These are phyloP conservation scores for Bigelowiella natans DNA, from an alignment of 78 protist genomes.

Conservation along the genomic window DNA sequence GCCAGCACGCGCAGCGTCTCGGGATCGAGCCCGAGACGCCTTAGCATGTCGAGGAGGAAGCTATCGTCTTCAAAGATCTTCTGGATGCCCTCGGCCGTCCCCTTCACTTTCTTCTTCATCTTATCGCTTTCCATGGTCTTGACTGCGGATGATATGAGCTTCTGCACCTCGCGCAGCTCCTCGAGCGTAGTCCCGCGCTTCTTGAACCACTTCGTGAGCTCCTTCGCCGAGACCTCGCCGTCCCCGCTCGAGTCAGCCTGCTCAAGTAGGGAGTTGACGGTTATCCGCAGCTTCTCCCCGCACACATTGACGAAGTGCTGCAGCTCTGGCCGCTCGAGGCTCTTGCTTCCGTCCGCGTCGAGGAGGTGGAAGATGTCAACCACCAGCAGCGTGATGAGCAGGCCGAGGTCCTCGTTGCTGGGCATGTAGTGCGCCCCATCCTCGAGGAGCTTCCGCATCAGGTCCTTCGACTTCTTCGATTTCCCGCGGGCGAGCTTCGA, in stretches of 20 bases:
- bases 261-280: neutral
- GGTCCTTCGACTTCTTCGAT: neutral
- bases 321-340: neutral
- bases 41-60: too few species aligned
- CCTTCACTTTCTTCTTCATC: too few species aligned
- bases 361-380: neutral
- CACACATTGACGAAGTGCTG: neutral
- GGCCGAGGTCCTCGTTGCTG: neutral
- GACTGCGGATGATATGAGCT: too few species aligned
- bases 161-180: neutral
- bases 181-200: neutral
- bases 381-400: neutral
- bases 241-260: neutral
- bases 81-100: too few species aligned
- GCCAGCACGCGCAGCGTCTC: too few species aligned
- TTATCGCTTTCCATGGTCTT: too few species aligned
- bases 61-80: too few species aligned
- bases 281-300: neutral
- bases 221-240: neutral
- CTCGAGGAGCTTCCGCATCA: neutral
- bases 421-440: neutral
- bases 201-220: neutral
- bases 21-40: too few species aligned
- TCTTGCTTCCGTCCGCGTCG: neutral
- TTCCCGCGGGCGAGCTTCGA: neutral